Base-by-base conservation (phyloP, 2,329 filamentous ascomycete genomes). In the Fusarium drepaniforme region DNA sequence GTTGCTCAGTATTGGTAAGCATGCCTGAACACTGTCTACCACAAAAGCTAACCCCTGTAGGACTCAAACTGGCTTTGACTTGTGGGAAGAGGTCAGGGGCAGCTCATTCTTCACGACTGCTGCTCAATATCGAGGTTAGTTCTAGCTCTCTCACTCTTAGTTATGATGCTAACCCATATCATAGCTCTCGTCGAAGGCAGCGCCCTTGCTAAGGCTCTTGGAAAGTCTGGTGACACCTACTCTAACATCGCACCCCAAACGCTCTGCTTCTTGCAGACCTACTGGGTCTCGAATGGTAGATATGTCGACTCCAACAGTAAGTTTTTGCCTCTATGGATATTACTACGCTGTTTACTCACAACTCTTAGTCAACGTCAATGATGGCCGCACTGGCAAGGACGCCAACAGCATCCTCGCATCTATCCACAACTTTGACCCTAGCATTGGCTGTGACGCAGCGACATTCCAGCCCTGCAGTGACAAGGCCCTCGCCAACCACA, bases 21-120 rank as follows among this genome's bases (percentile, higher is more conserved):
- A 3, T 18, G 12, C 18, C 13, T 0, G 37, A 28, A 21, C 8
- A 33, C 30, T 3, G 21, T 12, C 18, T 11, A n/a, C 30, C 11
- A 40, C 15, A 28, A 33, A 21, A 23, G 33, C 70, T 71, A 33
- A 76, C 16, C 8, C 11, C 1, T 5, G 2, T 8, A 86, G 85
- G 88, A 90, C 90, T 79, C 82, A 86, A 73, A 89, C 88, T 0
- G 89, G 89, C 8, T 97, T 91, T 78, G 94, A 97, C 81, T 87
- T 97, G 4, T 97, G 94, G 94, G 94, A 97, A 81, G 94, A 97
- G 81, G 90, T 96, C 16, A 85, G 87, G 28, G 93, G 93, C 46
- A 92, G 90, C 25, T 95, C 93, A 0, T 97, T 96, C 86, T 97
- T 96, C 83, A 97, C 94, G 1, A 84, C 91, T 37, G 90, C 91